Conservation (phyloP, 345 rosid species). For the Lumnitzera racemosa region DNA sequence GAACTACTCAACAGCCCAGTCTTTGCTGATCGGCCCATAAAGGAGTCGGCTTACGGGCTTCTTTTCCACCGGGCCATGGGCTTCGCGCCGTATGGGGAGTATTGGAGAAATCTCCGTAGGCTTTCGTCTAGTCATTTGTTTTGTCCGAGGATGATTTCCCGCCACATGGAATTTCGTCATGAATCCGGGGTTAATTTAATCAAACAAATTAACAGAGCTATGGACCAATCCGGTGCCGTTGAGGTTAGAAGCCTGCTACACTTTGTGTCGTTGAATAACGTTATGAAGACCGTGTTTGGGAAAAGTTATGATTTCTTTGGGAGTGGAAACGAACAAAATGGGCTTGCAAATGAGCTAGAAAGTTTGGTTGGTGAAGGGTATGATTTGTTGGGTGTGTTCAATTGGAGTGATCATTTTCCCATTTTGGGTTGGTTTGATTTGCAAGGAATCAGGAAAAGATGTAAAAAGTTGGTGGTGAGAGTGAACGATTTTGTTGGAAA, state of each 20-base stretch:
- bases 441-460: constrained; percentile 5
- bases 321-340: too few species aligned
- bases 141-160: not conserved
- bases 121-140: not conserved
- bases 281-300: not conserved
- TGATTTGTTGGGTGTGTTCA: constrained; percentile 7
- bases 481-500: constrained; percentile 50
- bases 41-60: constrained; percentile 2
- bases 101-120: not conserved
- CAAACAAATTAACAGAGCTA: too few species aligned
- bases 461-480: constrained; percentile 25
- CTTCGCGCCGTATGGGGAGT: constrained; percentile 2
- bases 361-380: constrained; percentile 3
- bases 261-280: not conserved
- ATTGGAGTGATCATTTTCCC: constrained; percentile 12
- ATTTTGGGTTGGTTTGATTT: constrained; percentile 3
- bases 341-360: too few species aligned
- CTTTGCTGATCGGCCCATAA: constrained; percentile 3
- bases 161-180: too few species aligned
- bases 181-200: too few species aligned
- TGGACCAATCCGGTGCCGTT: too few species aligned
- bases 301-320: not conserved
- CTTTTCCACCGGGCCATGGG: constrained; percentile 3
- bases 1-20: not conserved
- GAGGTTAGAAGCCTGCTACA: too few species aligned